A percentile compares a stretch with the other conserved stretches of the same genome.
Conservation (phyloP, 345 rosid genomes). For the Physaria fendleri region DNA sequence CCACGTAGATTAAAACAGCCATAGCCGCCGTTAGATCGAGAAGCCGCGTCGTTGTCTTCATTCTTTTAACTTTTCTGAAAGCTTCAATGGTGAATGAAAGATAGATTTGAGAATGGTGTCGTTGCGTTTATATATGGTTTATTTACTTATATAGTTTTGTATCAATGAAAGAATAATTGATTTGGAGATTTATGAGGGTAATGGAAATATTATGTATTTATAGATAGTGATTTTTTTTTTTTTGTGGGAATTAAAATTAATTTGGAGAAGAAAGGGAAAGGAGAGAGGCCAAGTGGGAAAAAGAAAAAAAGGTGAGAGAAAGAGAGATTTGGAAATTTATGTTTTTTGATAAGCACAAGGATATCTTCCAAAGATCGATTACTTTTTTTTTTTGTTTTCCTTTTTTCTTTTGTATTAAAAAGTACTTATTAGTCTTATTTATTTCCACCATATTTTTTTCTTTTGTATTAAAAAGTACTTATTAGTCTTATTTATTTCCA, state of each 20-base stretch:
- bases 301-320: conserved; percentile 7
- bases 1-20: conserved; percentile 22
- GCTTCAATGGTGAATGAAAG: conserved; percentile 8
- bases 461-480: too few species aligned
- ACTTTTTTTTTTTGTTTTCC: conserved; percentile 7
- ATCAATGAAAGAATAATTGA: background rate
- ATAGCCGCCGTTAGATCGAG: conserved; percentile 10
- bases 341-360: conserved; percentile 17
- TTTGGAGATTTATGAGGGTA: conserved; percentile 9
- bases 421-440: too few species aligned
- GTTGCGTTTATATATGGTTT: background rate
- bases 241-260: background rate
- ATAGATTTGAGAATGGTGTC: background rate
- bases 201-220: background rate
- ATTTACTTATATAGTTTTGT: background rate
- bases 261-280: conserved; percentile 22
- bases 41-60: background rate
- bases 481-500: too few species aligned
- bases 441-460: too few species aligned
- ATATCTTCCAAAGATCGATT: conserved; percentile 10
- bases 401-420: background rate
- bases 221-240: background rate
- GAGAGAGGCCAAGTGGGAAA: conserved; percentile 29
- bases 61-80: background rate
- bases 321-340: background rate